Base-by-base conservation (phyloP, 768 basidiomycete species). In the Pisolithus albus region DNA sequence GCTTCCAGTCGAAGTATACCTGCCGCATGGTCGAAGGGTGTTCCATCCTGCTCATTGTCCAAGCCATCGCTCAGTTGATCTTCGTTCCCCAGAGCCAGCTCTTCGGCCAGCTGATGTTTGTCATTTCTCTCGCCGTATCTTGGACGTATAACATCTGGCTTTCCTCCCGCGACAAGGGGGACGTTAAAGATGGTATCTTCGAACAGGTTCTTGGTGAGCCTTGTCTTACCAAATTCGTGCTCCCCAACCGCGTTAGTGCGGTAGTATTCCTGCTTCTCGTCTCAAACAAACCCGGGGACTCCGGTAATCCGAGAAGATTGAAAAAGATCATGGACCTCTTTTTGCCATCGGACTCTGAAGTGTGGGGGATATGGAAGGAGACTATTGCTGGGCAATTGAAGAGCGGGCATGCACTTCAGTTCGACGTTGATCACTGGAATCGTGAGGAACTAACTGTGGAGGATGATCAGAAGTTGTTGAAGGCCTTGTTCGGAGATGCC, bases 61-160 rank as follows among this genome's bases (percentile, higher is more conserved):
- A 34, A 15, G 34, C 34, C 11, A 34, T 34, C 13, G 34, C 34
- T 4, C 34, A 34, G 34, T 15, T 34, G 34, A 15, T 34, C 34
- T 34, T 34, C 13, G 5, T 34, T 34, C 34, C 34, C 13, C 34
- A 34, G 11, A 34, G 34, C 13, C 13, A 34, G 5, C 34, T 34
- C 34, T 34, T 34, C 4, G 34, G 34, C 11, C 34, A 34, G 34
- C 13, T 34, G 11, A 34, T 34, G 34, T 34, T 34, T 15, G 34
- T 34, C 13, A 4, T 15, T 15, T 34, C 34, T 15, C 11, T 34
- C 34, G 34, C 34, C 47, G 56, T 58, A 19, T 68, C 67, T 11
- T 68, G 67, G 67, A 48, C 49, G 11, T 67, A 69, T 43, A 68
- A 66, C 37, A 50, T 62, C 0, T 68, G 53, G 50, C 37, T 68